Evolutionary conservation across 352 stramenopile species (phyloP).

Genomic region (Stephanocyclus meneghinianus): DNA sequence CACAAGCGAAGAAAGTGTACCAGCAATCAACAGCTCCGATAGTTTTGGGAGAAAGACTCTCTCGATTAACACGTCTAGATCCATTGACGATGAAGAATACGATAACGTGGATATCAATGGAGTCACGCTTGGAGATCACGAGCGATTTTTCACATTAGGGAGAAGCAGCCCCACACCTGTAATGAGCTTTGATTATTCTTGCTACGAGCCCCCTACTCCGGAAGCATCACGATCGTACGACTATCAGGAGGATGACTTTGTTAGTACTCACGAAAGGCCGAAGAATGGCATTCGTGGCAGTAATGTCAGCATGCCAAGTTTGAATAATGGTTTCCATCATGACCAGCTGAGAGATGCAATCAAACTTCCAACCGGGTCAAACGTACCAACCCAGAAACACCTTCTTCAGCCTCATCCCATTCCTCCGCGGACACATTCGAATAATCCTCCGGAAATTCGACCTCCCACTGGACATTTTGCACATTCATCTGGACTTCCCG

Average conservation of each 20-base stretch:
- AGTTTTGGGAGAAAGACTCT: background rate
- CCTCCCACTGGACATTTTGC: background rate
- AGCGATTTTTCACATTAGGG: background rate
- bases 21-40: background rate
- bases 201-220: conserved; percentile 53
- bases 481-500: conserved; percentile 33
- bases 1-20: background rate
- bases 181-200: conserved; percentile 76
- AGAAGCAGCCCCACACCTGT: conserved; percentile 47
- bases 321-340: background rate
- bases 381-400: conserved; percentile 7
- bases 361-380: background rate
- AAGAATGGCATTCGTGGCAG: conserved; percentile 3
- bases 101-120: conserved; percentile 29
- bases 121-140: conserved; percentile 25
- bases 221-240: conserved; percentile 16
- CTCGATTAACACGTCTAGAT: conserved; percentile 3
- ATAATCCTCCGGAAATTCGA: background rate
- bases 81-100: conserved; percentile 26
- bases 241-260: background rate
- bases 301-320: conserved; percentile 4
- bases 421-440: background rate
- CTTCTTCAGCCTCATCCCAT: background rate
- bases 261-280: conserved; percentile 1
- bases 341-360: background rate